These are phyloP conservation scores for Penicillium ochrochloron DNA, from an alignment of 495 filamentous ascomycete genomes.

Conservation along the genomic window DNA sequence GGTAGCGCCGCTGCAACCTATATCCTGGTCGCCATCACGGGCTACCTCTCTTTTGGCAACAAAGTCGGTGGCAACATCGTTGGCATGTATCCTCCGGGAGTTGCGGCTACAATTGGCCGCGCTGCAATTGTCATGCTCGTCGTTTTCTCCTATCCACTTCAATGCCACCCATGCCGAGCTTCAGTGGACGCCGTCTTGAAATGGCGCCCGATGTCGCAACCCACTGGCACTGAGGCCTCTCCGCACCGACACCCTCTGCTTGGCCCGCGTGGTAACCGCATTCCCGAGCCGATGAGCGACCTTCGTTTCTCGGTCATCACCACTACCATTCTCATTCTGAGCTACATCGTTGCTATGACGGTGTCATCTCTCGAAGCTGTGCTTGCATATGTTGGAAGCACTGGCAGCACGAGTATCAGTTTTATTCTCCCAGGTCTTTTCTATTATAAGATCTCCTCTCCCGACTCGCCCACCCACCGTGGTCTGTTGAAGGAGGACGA, in stretches of 20 bases:
- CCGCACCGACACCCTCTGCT: constrained; percentile 52
- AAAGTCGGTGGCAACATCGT: constrained; percentile 90
- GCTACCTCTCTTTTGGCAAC: constrained; percentile 92
- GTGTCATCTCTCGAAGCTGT: constrained; percentile 89
- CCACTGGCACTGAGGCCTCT: constrained; percentile 45
- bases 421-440: constrained; percentile 96
- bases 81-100: constrained; percentile 81
- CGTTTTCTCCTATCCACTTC: constrained; percentile 94
- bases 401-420: constrained; percentile 90
- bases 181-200: constrained; percentile 89
- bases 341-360: constrained; percentile 85
- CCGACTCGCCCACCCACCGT: constrained; percentile 81
- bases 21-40: constrained; percentile 89
- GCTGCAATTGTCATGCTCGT: constrained; percentile 96
- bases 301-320: constrained; percentile 89
- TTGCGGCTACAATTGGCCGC: constrained; percentile 87
- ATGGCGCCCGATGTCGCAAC: constrained; percentile 72
- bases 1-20: constrained; percentile 82
- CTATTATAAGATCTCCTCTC: constrained; percentile 95
- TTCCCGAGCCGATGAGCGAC: constrained; percentile 72
- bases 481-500: constrained; percentile 89
- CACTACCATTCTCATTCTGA: constrained; percentile 78
- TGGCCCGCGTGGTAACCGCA: constrained; percentile 38
- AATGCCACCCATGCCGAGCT: constrained; percentile 92
- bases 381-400: constrained; percentile 92